Base-by-base conservation (phyloP, 1,284 basidiomycete genomes). In the Neolentinus lepideus region DNA sequence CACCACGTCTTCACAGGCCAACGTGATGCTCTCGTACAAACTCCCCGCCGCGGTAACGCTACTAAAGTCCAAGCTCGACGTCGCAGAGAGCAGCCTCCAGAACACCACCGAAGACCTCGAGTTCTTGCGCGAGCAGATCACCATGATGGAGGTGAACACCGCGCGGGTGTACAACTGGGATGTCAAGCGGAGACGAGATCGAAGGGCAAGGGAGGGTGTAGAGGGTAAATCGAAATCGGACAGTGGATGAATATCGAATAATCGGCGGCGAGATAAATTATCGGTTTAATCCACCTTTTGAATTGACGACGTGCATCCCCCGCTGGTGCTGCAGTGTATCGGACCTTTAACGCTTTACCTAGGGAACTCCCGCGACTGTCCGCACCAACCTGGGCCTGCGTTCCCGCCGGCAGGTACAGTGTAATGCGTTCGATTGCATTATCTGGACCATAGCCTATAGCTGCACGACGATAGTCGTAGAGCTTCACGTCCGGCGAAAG, bases 141-240 rank as follows among this genome's bases (percentile, higher is more conserved):
- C 96, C 2, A 84, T 97, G 14, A 98, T 98, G 90, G 95, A 99
- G 69, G 96, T 99, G 58, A 98, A 98, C 69, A 96, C 92, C 25
- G 96, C 96, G 8, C 78, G 96, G 35, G 89, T 98, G 54, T 98
- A 97, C 70, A 99, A 99, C 67, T 95, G 90, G 89, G 94, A 96
- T 67, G 93, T 96, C 47, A 92, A 92, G 67, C 75, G 88, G 59
- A 75, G 93, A 64, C 75, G 91, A 66, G 85, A 89, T 54, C 67
- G 68, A 60, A 72, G 83, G 59, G 73, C 78, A 62, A 70, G 67
- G 60, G 80, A 80, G 55, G 73, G 68, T 35, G 14, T 31, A 54
- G 29, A 25, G 36, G 54, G 26, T 36, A 25, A 21, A 24, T 22
- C 14, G 46, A 25, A 21, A 24, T 22, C 14, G 25, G 54, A 6